Conservation (phyloP, 2,329 filamentous ascomycete genomes). For the Rachicladosporium sp. region DNA sequence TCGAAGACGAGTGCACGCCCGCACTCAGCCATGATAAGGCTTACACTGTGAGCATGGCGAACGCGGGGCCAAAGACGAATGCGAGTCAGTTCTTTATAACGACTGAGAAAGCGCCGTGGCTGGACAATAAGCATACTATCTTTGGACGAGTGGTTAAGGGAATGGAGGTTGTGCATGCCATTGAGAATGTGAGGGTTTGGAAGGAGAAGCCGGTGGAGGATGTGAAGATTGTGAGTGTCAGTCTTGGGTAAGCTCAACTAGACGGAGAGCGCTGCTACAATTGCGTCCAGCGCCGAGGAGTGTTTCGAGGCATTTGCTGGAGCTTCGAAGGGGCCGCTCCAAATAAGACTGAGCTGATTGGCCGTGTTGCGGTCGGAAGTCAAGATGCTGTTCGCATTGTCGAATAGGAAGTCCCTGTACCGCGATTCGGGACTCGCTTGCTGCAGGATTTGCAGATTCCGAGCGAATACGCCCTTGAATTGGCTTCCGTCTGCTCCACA, state of each 20-base stretch:
- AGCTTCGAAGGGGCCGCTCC: slow-evolving; percentile 45
- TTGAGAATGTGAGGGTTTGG: slow-evolving; percentile 78
- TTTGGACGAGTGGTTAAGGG: slow-evolving; percentile 86
- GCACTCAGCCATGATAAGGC: slow-evolving; percentile 86
- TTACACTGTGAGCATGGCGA: slow-evolving; percentile 95
- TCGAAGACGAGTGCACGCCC: slow-evolving; percentile 79
- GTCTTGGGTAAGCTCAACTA: slow-evolving; percentile 5
- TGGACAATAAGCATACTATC: slow-evolving; percentile 92
- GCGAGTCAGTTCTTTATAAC: slow-evolving; percentile 98
- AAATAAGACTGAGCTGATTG: slow-evolving; percentile 48
- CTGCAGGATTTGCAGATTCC: slow-evolving; percentile 51
- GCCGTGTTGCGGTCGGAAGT: slow-evolving; percentile 39
- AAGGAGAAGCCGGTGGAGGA: slow-evolving; percentile 94
- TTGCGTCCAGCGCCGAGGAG: slow-evolving; percentile 20
- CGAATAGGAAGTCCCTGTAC: slow-evolving; percentile 43
- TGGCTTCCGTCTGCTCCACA: slow-evolving; percentile 40
- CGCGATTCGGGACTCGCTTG: slow-evolving; percentile 35
- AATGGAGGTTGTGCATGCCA: slow-evolving; percentile 87
- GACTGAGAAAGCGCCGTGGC: slow-evolving; percentile 91
- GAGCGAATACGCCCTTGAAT: slow-evolving; percentile 61
- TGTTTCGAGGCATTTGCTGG: slow-evolving; percentile 20
- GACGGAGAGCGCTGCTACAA: slow-evolving; percentile 18
- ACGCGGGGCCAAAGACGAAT: slow-evolving; percentile 90
- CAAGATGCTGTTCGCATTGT: slow-evolving; percentile 57
- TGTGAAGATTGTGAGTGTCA: slow-evolving; percentile 90